Conservation (phyloP, 495 filamentous ascomycete species). For the Aspergillus kassunensis region DNA sequence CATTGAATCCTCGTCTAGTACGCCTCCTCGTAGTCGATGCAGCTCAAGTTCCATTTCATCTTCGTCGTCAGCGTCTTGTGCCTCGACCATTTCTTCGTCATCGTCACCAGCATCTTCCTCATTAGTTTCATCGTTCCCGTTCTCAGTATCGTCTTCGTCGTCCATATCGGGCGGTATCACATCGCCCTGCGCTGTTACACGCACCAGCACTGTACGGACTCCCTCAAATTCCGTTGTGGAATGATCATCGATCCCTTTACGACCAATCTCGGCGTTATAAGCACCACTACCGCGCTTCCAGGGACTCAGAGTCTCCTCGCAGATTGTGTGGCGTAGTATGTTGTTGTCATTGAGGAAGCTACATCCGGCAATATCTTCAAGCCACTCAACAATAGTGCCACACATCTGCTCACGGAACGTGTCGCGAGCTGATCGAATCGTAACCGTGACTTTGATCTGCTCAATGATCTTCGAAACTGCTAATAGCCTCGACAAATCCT, state of each 20-base stretch:
- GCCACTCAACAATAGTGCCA: slow-evolving; percentile 95
- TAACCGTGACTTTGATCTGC: slow-evolving; percentile 92
- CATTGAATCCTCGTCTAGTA: slow-evolving; percentile 43
- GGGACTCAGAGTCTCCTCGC: slow-evolving; percentile 80
- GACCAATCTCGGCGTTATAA: slow-evolving; percentile 78
- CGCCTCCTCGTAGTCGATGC: slow-evolving; percentile 29
- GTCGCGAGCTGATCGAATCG: slow-evolving; percentile 87
- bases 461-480: slow-evolving; percentile 78
- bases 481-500: slow-evolving; percentile 66
- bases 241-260: slow-evolving; percentile 88
- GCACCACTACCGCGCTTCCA: slow-evolving; percentile 86
- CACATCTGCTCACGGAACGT: slow-evolving; percentile 98
- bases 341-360: slow-evolving; percentile 75
- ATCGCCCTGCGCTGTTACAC: slow-evolving; percentile 36
- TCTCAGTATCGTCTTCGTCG: slow-evolving; percentile 46
- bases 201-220: slow-evolving; percentile 36
- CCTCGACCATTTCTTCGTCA: slow-evolving; percentile 48
- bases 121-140: slow-evolving; percentile 40
- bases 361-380: slow-evolving; percentile 87
- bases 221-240: slow-evolving; percentile 45
- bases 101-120: slow-evolving; percentile 32
- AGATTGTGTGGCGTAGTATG: slow-evolving; percentile 74
- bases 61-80: slow-evolving; percentile 31
- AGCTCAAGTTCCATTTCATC: slow-evolving; percentile 27
- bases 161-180: slow-evolving; percentile 42